Percentiles rank a stretch among this genome's conserved stretches.
phyloP scores from a whole-genome alignment of 169 alveolate genomes.

The Perkinsus olseni region DNA sequence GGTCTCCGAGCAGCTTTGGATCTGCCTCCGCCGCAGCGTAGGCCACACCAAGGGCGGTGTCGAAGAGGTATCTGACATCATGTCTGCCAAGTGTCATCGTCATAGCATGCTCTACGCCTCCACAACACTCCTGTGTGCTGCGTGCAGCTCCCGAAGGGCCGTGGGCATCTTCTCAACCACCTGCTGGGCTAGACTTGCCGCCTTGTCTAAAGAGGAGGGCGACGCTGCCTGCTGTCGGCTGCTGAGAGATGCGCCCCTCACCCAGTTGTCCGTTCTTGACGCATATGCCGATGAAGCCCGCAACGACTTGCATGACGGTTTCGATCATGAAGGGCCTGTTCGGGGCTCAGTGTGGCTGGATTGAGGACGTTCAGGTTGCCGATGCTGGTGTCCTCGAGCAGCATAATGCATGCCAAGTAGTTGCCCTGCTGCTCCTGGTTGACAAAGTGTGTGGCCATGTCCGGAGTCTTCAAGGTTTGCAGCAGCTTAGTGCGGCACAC shows the following conservation, averaged over 20 bases:
- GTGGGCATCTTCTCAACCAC: background rate
- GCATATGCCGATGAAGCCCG: constrained; percentile 7
- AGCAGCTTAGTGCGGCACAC: constrained; percentile 6
- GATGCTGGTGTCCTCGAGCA: background rate
- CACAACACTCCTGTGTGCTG: background rate
- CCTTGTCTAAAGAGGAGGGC: background rate
- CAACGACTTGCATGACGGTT: constrained; percentile 6
- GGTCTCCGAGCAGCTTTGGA: background rate
- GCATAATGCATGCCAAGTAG: constrained; percentile 5
- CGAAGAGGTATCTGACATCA: background rate
- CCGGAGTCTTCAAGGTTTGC: background rate
- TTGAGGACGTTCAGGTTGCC: constrained; percentile 9
- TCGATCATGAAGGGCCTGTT: constrained; percentile 8
- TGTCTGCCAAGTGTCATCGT: background rate
- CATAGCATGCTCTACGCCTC: background rate
- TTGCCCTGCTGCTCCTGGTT: constrained; percentile 4
- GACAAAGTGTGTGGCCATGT: background rate
- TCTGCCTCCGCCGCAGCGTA: background rate
- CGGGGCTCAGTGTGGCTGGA: background rate
- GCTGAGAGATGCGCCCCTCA: background rate
- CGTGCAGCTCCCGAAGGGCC: background rate
- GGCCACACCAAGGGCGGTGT: constrained; percentile 10
- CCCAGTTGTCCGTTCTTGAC: background rate
- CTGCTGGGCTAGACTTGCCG: background rate
- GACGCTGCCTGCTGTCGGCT: background rate